These are phyloP conservation scores for Mycosphaerella sp. DNA, from an alignment of 2,329 filamentous ascomycete genomes.

Conservation along the genomic window DNA sequence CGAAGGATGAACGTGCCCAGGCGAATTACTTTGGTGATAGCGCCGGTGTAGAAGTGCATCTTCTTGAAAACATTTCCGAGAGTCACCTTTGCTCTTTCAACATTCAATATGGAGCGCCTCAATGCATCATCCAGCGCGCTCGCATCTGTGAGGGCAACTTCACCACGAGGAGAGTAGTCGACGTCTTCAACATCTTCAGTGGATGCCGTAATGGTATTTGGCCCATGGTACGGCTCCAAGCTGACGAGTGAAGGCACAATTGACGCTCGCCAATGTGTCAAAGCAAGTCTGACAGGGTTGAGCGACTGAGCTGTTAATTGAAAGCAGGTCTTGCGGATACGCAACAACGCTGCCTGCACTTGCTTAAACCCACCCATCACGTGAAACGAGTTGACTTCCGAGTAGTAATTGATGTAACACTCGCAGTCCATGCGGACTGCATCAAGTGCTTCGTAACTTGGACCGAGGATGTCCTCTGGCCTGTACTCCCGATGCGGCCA, in stretches of 20 bases:
- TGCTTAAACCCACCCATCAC: constrained; percentile 28
- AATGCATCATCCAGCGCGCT: neutral
- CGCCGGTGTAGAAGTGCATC: constrained; percentile 33
- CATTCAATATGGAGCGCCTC: constrained; percentile 1
- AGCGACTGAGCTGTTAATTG: constrained; percentile 34
- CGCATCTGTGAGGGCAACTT: neutral
- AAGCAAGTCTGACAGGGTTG: constrained; percentile 23
- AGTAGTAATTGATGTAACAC: constrained; percentile 39
- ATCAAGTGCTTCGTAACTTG: constrained; percentile 42
- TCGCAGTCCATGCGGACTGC: constrained; percentile 37
- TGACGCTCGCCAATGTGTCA: constrained; percentile 25
- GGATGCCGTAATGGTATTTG: constrained; percentile 1
- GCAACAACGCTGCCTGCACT: constrained; percentile 32
- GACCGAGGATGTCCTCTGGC: constrained; percentile 38
- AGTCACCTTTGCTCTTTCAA: constrained; percentile 14
- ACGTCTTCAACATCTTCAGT: neutral
- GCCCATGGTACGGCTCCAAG: constrained; percentile 16
- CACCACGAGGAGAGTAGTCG: neutral
- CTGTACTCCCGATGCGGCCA: constrained; percentile 43
- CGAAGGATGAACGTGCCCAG: constrained; percentile 34
- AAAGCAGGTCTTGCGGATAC: constrained; percentile 35
- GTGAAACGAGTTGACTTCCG: constrained; percentile 27
- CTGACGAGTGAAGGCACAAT: constrained; percentile 17
- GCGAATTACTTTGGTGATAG: constrained; percentile 32
- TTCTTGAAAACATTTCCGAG: constrained; percentile 27